Base-by-base conservation (phyloP, 2,329 filamentous ascomycete genomes). In the Bipolaris victoriae region DNA sequence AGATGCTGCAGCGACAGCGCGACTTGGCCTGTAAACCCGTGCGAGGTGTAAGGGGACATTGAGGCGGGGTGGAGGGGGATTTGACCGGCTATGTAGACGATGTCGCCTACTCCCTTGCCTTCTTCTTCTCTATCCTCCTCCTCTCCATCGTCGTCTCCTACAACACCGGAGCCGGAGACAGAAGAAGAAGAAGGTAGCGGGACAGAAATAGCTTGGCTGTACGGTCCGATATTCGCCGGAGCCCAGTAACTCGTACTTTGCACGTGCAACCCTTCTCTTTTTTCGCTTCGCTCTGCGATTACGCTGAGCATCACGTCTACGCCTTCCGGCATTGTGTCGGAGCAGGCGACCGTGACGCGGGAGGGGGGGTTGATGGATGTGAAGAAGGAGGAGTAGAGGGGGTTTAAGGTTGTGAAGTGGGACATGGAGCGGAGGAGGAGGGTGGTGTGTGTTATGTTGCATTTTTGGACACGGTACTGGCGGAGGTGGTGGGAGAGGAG, bases 161-260 rank as follows among this genome's bases (percentile, higher is more conserved):
- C 26, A 39, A 5, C 22, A 5, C 22, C 22, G 22, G 22, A 22
- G 22, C 22, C 5, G 22, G 48, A 39, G 18, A 6, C 7, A 35
- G 43, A 10, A 16, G 41, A 35, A 39, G 11, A 77, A 52, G 3
- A 73, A 4, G 64, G 77, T 10, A 76, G 47, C 1, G 80, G 80
- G 10, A 86, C 78, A 2, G 84, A 82, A 48, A 95, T 87, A 3
- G 92, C 92, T 78, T 99, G 95, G 54, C 93, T 97, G 76, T 98
- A 98, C 0, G 95, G 95, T 0, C 95, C 95, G 52, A 99, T 98
- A 71, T 98, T 98, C 18, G 95, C 94, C 0, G 95, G 95, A 0
- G 95, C 95, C 95, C 95, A 99, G 81, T 98, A 98, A 10, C 92
- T 96, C 37, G 91, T 83, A 3, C 90, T 93, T 77, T 98, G 95